Evolutionary conservation across 805 yeast genomes (phyloP), one percentile per base, ranked within the genome.

Genomic region (Ogataea kodamae): DNA sequence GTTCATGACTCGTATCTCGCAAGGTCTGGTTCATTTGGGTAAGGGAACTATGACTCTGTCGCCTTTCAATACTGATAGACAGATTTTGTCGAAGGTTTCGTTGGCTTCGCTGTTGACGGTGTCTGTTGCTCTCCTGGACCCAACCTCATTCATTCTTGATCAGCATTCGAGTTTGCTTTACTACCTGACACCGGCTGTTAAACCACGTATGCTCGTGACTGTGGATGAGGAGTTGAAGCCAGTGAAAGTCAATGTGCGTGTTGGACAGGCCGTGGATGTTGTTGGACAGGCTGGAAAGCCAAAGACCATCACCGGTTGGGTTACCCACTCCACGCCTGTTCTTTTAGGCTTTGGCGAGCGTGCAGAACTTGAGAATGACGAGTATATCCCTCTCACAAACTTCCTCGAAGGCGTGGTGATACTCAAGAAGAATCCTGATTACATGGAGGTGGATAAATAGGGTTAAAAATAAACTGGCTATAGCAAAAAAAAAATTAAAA

Each of bases 261-360:
- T 92, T 18, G 99, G 99, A 43, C 97, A 90, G 65, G 97, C 98
- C 5, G 97, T 92, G 18, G 98, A 92, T 58, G 87, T 89, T 23
- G 97, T 92, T 43, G 99, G 98, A 20, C 97, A 90, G 61, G 99
- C 97, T 0, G 99, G 99, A 66, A 87, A 86, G 50, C 99, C 98
- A 30, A 92, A 92, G 70, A 89, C 97, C 9, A 92, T 92, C 29
- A 92, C 99, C 4, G 99, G 99, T 22, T 92, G 98, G 98, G 97
- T 92, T 13, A 92, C 99, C 1, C 98, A 92, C 55, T 84, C 92
- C 5, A 92, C 99, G 0, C 99, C 99, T 1, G 99, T 92, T 13
- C 68, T 92, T 49, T 70, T 92, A 37, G 89, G 92, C 24, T 79
- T 80, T 49, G 97, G 97, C 26, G 99, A 92, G 61, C 74, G 97